Base-by-base conservation (phyloP, 768 basidiomycete species). In the Lactarius vividus region DNA sequence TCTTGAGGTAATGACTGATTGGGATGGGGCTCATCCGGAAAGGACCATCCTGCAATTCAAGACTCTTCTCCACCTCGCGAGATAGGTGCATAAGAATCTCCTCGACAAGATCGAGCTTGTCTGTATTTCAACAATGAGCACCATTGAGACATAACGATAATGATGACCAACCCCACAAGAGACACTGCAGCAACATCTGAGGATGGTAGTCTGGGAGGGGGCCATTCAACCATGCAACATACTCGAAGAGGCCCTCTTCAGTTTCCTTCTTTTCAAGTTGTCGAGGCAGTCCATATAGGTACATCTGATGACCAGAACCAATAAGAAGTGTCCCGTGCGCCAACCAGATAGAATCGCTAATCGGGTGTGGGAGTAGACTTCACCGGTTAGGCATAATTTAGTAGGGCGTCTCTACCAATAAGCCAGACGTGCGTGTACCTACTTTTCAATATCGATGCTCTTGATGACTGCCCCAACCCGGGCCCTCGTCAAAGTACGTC, bases 181-280 rank as follows among this genome's bases (percentile, higher is more conserved):
- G 79, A 73, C 94, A 96, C 73, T 98, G 96, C 15, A 95, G 77
- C 20, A 98, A 74, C 83, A 96, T 89, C 72, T 96, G 93, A 4
- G 96, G 96, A 77, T 98, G 94, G 74, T 92, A 95, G 75, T 97
- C 92, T 20, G 87, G 84, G 40, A 98, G 77, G 4, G 96, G 95
- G 0, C 93, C 94, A 73, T 96, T 95, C 57, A 85, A 82, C 63
- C 87, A 77, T 6, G 91, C 92, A 40, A 95, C 92, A 71, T 91
- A 82, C 71, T 93, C 90, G 64, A 96, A 92, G 18, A 96, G 79
- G 69, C 85, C 86, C 69, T 82, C 80, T 9, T 75, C 71, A 4
- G 71, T 65, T 58, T 71, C 63, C 49, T 68, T 57, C 59, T 69
- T 29, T 72, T 65, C 65, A 10, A 65, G 63, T 52, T 65, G 70